Conservation (phyloP, 129 eudicot species). For the Helianthus annuus region HanXRQr2.0-SUNRISE NC_035437.2:177203122-177203621, state of each 20-base stretch:
- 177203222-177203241: slow-evolving; percentile 13
- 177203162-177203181: slow-evolving; percentile 21
- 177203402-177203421: too few relatives aligned
- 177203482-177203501: too few relatives aligned
- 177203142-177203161: slow-evolving; percentile 22
- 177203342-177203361: slow-evolving; percentile 15
- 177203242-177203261: slow-evolving; percentile 6
- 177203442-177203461: too few relatives aligned
- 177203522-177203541: too few relatives aligned
- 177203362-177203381: slow-evolving; percentile 3
- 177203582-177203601: too few relatives aligned
- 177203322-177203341: background rate
- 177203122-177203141: slow-evolving; percentile 29
- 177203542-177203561: too few relatives aligned
- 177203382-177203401: too few relatives aligned
- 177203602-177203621: too few relatives aligned
- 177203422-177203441: too few relatives aligned
- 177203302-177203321: background rate
- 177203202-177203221: background rate
- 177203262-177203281: background rate
- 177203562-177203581: too few relatives aligned
- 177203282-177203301: slow-evolving; percentile 22
- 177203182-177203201: slow-evolving; percentile 13
- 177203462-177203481: too few relatives aligned
- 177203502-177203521: too few relatives aligned